These are phyloP conservation scores for Dryas drummondii DNA, from an alignment of 306 rosid species.

Conservation along the genomic window DNA sequence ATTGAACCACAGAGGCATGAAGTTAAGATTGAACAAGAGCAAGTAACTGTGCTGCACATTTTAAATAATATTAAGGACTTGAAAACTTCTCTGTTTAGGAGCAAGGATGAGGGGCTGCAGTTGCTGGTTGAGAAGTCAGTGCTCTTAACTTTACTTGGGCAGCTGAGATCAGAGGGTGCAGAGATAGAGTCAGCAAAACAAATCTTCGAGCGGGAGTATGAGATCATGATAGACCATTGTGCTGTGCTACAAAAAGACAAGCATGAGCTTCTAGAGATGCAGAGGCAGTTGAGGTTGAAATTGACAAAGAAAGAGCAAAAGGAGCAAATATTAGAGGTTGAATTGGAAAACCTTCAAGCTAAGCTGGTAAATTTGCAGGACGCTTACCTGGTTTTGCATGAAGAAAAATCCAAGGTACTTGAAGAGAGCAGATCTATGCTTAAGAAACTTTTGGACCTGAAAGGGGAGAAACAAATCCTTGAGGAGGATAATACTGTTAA, in stretches of 20 bases:
- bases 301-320: slow-evolving; percentile 51
- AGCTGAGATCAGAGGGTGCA: slow-evolving; percentile 51
- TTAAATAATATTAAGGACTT: slow-evolving; percentile 59
- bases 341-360: slow-evolving; percentile 43
- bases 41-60: slow-evolving; percentile 46
- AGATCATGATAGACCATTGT: slow-evolving; percentile 40
- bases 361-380: slow-evolving; percentile 54
- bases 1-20: slow-evolving; percentile 41
- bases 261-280: slow-evolving; percentile 57
- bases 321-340: slow-evolving; percentile 48
- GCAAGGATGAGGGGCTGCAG: slow-evolving; percentile 72
- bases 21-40: slow-evolving; percentile 49
- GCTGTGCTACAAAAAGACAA: slow-evolving; percentile 54
- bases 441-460: slow-evolving; percentile 49
- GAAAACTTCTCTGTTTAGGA: slow-evolving; percentile 56
- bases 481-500: slow-evolving; percentile 55
- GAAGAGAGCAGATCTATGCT: slow-evolving; percentile 61
- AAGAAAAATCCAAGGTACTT: slow-evolving; percentile 55
- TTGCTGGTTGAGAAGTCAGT: slow-evolving; percentile 71
- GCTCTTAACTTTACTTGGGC: slow-evolving; percentile 60
- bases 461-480: slow-evolving; percentile 45
- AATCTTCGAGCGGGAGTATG: slow-evolving; percentile 50
- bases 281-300: slow-evolving; percentile 50
- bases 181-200: slow-evolving; percentile 49
- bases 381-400: slow-evolving; percentile 42